Base-by-base conservation (phyloP, 2,329 filamentous ascomycete species). In the Talaromyces islandicus region DNA sequence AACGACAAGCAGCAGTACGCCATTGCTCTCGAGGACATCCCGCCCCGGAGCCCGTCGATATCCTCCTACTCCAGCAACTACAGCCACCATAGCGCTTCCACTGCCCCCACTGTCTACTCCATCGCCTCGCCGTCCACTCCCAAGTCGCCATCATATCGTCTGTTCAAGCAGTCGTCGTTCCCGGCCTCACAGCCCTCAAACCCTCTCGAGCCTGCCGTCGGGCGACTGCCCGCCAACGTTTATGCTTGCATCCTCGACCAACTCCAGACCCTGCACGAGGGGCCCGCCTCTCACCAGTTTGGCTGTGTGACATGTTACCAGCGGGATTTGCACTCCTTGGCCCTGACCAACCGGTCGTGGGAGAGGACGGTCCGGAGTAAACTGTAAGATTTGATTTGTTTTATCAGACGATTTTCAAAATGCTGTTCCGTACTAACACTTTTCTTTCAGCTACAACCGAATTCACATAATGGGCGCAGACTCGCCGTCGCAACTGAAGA, bases 261-360 rank as follows among this genome's bases (percentile, higher is more conserved):
- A 59, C 67, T 86, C 41, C 75, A 81, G 58, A 65, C 69, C 9
- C 64, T 81, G 27, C 79, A 85, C 65, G 68, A 73, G 14, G 70
- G 68, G 7, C 66, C 73, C 12, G 54, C 48, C 17, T 58, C 55
- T 24, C 66, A 69, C 32, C 72, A 75, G 41, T 66, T 71, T 24
- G 74, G 80, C 35, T 85, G 83, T 67, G 72, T 79, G 51, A 78
- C 80, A 57, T 84, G 83, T 65, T 83, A 81, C 62, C 75, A 84
- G 63, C 76, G 76, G 59, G 83, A 86, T 67, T 68, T 86, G 21
- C 76, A 78, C 63, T 77, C 78, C 54, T 71, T 86, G 30, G 78
- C 81, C 54, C 69, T 85, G 62, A 83, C 81, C 19, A 83, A 80
- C 64, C 81, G 81, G 57, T 71, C 77, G n/a, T 86, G 83, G 83